These are phyloP conservation scores for Talaromyces sp. DNA, from an alignment of 2,329 filamentous ascomycete genomes.

Conservation along the genomic window DNA sequence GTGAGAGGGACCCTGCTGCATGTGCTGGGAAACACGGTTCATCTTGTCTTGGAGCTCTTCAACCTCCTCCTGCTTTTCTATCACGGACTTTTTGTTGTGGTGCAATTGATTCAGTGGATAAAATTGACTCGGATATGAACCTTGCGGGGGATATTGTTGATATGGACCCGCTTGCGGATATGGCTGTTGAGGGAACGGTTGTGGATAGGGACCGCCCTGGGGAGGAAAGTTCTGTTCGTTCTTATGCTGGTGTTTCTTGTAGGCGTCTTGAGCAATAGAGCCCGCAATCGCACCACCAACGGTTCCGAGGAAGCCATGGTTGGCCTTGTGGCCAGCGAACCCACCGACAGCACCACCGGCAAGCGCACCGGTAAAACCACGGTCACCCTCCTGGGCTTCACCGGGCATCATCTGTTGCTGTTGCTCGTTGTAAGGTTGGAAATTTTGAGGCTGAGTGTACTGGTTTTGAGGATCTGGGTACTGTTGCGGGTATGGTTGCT, in stretches of 20 bases:
- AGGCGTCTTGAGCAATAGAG: slow-evolving; percentile 47
- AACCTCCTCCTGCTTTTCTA: slow-evolving; percentile 13
- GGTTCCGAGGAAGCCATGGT: slow-evolving; percentile 52
- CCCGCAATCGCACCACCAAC: slow-evolving; percentile 52
- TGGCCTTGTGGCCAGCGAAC: slow-evolving; percentile 50
- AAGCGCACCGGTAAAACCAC: slow-evolving; percentile 50
- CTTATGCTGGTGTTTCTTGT: slow-evolving; percentile 48
- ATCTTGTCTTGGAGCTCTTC: slow-evolving; percentile 12
- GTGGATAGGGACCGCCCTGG: slow-evolving; percentile 12
- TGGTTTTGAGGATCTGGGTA: slow-evolving; percentile 1
- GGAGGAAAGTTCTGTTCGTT: slow-evolving; percentile 25
- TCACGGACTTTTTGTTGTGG: slow-evolving; percentile 15
- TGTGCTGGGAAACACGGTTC: background rate
- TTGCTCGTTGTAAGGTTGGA: slow-evolving; percentile 31
- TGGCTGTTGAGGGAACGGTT: slow-evolving; percentile 11
- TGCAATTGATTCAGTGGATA: slow-evolving; percentile 14
- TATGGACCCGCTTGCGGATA: slow-evolving; percentile 13
- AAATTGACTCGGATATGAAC: slow-evolving; percentile 11
- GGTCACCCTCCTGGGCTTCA: slow-evolving; percentile 47
- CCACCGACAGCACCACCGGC: slow-evolving; percentile 51
- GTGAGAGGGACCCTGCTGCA: slow-evolving; percentile 6
- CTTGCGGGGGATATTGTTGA: slow-evolving; percentile 14
- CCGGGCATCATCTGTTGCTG: slow-evolving; percentile 34
- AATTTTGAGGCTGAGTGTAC: slow-evolving; percentile 14
- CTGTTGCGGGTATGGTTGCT: slow-evolving; percentile 26